These are phyloP conservation scores for Tricholoma hemisulphureum DNA, from an alignment of 768 basidiomycete species.

Conservation along the genomic window DNA sequence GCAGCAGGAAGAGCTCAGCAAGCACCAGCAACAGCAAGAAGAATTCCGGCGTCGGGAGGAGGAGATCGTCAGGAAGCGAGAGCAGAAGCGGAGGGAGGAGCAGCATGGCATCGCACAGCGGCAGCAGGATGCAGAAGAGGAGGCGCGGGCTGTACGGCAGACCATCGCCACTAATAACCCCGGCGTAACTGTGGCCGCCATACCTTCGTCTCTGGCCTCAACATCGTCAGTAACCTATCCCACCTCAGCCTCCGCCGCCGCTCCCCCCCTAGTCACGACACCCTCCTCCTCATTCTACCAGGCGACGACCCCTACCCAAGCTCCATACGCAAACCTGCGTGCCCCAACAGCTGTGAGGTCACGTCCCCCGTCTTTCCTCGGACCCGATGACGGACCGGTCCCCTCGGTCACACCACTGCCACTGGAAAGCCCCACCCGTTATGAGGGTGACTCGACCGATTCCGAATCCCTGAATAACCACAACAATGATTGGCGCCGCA, in stretches of 20 bases:
- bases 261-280: slow-evolving; percentile 10
- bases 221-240: slow-evolving; percentile 10
- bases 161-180: slow-evolving; percentile 26
- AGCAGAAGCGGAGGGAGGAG: slow-evolving; percentile 46
- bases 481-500: slow-evolving; percentile 20
- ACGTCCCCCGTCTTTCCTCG: slow-evolving; percentile 34
- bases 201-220: slow-evolving; percentile 9
- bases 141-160: slow-evolving; percentile 44
- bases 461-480: slow-evolving; percentile 38
- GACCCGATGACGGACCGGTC: slow-evolving; percentile 15
- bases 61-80: slow-evolving; percentile 38
- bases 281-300: slow-evolving; percentile 20
- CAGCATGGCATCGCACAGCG: slow-evolving; percentile 56
- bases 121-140: slow-evolving; percentile 59
- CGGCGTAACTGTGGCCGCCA: slow-evolving; percentile 7
- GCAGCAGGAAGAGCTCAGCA: slow-evolving; percentile 13
- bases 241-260: slow-evolving; percentile 12
- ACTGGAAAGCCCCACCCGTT: slow-evolving; percentile 61
- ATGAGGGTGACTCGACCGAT: slow-evolving; percentile 48
- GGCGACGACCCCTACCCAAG: slow-evolving; percentile 2
- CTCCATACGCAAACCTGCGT: slow-evolving; percentile 20
- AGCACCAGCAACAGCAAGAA: slow-evolving; percentile 40
- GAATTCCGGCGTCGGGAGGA: slow-evolving; percentile 46
- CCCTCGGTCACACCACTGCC: slow-evolving; percentile 46
- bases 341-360: slow-evolving; percentile 30